phyloP scores from a whole-genome alignment of 1,139 yeast genomes.

The Sugiyamaella xylanicola region DNA sequence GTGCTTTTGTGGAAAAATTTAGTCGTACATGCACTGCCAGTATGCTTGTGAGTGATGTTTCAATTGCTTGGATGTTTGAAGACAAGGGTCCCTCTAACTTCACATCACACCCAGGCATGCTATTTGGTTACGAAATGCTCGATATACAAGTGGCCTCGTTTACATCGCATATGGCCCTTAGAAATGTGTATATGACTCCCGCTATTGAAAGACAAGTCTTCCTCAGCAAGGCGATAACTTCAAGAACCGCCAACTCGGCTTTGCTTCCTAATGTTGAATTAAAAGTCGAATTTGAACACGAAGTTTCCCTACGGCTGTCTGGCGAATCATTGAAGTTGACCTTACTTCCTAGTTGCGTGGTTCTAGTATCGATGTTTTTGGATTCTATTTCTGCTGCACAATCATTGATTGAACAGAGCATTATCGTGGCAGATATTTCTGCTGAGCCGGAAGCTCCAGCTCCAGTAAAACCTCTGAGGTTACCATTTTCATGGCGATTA shows the following conservation, averaged over 20 bases:
- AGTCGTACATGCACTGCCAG: constrained; percentile 48
- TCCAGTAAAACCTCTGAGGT: constrained; percentile 23
- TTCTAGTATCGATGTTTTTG: constrained; percentile 28
- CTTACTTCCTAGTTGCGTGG: constrained; percentile 39
- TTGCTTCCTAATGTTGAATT: constrained; percentile 38
- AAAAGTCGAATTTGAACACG: constrained; percentile 6
- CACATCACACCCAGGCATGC: constrained; percentile 56
- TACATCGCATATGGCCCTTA: constrained; percentile 43
- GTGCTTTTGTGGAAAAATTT: constrained; percentile 5
- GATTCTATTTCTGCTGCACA: constrained; percentile 27
- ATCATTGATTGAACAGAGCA: constrained; percentile 16
- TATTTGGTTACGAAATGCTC: constrained; percentile 64
- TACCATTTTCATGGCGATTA: constrained; percentile 35
- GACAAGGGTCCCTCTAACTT: constrained; percentile 34
- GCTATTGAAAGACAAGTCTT: constrained; percentile 30
- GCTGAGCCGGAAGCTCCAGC: constrained; percentile 11
- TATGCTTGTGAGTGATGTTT: constrained; percentile 64
- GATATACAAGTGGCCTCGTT: constrained; percentile 29
- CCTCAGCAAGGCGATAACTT: constrained; percentile 23
- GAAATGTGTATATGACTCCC: constrained; percentile 41
- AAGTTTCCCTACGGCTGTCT: constrained; percentile 30
- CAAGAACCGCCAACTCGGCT: constrained; percentile 36
- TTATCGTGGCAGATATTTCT: constrained; percentile 10
- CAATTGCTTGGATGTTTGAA: constrained; percentile 75
- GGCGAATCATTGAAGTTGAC: constrained; percentile 41